Conservation (phyloP, 1,284 basidiomycete species). For the Athelia sp. region DNA sequence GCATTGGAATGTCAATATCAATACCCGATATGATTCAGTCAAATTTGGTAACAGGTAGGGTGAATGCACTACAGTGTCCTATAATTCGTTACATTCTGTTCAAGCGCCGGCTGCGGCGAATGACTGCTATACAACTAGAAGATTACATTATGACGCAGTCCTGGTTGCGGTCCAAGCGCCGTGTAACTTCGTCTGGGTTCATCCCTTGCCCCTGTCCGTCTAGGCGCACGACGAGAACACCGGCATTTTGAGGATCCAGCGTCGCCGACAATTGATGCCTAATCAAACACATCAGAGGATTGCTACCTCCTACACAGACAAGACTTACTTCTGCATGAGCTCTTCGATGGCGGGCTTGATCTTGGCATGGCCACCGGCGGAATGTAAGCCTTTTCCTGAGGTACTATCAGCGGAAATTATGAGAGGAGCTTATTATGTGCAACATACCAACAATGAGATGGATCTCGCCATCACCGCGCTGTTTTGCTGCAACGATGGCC, state of each 20-base stretch:
- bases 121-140: too few species aligned
- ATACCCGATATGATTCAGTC: too few species aligned
- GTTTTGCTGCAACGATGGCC: slow-evolving; percentile 66
- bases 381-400: slow-evolving; percentile 84
- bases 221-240: slow-evolving; percentile 83
- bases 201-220: slow-evolving; percentile 35
- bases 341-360: slow-evolving; percentile 92
- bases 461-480: slow-evolving; percentile 64
- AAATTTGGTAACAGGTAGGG: too few species aligned
- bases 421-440: background rate
- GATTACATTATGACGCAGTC: slow-evolving; percentile 72
- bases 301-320: background rate
- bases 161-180: slow-evolving; percentile 47
- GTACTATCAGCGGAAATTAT: background rate
- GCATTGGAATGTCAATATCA: too few species aligned
- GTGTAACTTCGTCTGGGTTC: slow-evolving; percentile 55
- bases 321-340: slow-evolving; percentile 71
- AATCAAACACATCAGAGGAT: slow-evolving; percentile 24
- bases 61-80: too few species aligned
- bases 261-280: slow-evolving; percentile 74
- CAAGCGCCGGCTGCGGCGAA: too few species aligned
- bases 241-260: slow-evolving; percentile 79
- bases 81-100: too few species aligned
- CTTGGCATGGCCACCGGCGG: slow-evolving; percentile 74
- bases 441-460: slow-evolving; percentile 80